A percentile compares a stretch with the other conserved stretches of the same genome.
Conservation (phyloP, 768 basidiomycete genomes). For the Coprinellus micaceus region DNA sequence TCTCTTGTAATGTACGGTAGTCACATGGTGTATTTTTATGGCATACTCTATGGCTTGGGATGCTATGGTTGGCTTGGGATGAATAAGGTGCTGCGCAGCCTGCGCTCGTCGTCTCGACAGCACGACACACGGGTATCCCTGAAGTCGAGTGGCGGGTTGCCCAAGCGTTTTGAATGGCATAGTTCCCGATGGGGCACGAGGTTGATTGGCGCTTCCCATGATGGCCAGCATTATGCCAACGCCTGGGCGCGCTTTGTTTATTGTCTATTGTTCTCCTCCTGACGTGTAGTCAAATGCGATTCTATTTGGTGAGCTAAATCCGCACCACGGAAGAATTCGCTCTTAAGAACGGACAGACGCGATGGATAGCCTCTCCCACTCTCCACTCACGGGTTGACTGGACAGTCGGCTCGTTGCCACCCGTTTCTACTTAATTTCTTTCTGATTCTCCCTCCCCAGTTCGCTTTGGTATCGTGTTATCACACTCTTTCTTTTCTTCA, state of each 20-base stretch:
- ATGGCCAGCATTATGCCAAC: not conserved
- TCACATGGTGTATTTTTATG: too few relatives aligned
- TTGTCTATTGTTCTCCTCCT: conserved; percentile 11
- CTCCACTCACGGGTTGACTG: conserved; percentile 30
- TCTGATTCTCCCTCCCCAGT: conserved; percentile 3
- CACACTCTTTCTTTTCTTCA: too few relatives aligned
- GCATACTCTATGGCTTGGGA: too few relatives aligned
- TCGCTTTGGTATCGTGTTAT: conserved; percentile 5
- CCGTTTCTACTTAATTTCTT: conserved; percentile 4
- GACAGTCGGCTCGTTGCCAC: conserved; percentile 10
- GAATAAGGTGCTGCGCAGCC: too few relatives aligned
- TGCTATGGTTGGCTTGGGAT: too few relatives aligned
- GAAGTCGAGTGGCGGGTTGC: too few relatives aligned
- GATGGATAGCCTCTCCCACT: not conserved
- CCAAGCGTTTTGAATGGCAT: not conserved
- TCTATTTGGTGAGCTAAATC: not conserved
- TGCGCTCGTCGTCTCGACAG: too few relatives aligned
- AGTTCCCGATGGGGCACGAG: too few relatives aligned
- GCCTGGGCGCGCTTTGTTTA: conserved; percentile 5
- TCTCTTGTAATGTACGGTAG: too few relatives aligned
- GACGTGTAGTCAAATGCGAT: conserved; percentile 7
- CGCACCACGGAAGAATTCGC: not conserved
- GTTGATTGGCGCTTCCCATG: not conserved
- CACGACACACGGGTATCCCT: too few relatives aligned
- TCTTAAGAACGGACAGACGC: not conserved